Conservation (phyloP, 2,329 filamentous ascomycete genomes). For the Colletotrichum sublineola region DNA sequence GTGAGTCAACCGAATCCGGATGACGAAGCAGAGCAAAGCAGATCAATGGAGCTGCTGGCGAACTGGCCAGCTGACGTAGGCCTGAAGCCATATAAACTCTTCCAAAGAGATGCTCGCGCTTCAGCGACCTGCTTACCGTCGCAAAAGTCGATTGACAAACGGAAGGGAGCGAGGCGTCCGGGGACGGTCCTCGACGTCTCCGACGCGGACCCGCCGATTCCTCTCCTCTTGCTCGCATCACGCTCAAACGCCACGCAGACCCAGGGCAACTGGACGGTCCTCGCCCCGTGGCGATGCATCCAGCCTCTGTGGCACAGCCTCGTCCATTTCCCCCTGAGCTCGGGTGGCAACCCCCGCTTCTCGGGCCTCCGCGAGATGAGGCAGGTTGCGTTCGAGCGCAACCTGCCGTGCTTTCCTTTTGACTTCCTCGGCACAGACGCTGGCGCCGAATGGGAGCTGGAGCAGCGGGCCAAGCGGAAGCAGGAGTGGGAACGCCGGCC, state of each 20-base stretch:
- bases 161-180: constrained; percentile 73
- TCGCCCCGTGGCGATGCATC: constrained; percentile 93
- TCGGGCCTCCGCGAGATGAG: constrained; percentile 84
- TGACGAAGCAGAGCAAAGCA: constrained; percentile 51
- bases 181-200: constrained; percentile 72
- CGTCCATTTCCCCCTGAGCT: constrained; percentile 84
- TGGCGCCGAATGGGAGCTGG: constrained; percentile 82
- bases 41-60: constrained; percentile 72
- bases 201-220: constrained; percentile 79
- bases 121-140: constrained; percentile 76
- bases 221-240: constrained; percentile 77
- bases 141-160: constrained; percentile 85
- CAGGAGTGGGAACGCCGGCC: constrained; percentile 81
- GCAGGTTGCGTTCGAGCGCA: constrained; percentile 86
- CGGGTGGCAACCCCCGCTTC: constrained; percentile 84
- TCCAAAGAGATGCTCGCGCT: constrained; percentile 76
- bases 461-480: constrained; percentile 71
- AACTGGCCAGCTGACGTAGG: constrained; percentile 75
- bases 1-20: constrained; percentile 56
- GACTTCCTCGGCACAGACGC: constrained; percentile 86
- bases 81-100: constrained; percentile 68
- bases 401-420: constrained; percentile 84
- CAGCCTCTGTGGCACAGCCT: constrained; percentile 87
- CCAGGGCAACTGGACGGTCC: constrained; percentile 83
- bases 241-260: constrained; percentile 62